These are phyloP conservation scores for Platanthera guangdongensis DNA, from an alignment of 106 monocot genomes.

Conservation along the genomic window DNA sequence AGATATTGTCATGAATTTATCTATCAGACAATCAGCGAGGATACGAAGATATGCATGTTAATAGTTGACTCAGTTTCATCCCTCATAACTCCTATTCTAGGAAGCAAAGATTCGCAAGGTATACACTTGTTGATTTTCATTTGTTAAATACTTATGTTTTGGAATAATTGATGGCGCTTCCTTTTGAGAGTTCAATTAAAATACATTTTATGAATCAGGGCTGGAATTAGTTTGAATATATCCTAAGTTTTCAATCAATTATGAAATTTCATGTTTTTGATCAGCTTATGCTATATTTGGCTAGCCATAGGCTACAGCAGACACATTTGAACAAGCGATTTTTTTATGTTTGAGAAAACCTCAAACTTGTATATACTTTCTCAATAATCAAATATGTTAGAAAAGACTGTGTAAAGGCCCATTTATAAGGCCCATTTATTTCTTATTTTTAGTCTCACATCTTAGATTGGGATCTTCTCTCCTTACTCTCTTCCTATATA, in stretches of 20 bases:
- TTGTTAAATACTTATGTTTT: not conserved
- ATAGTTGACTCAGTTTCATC: conserved; percentile 87
- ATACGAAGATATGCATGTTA: conserved; percentile 39
- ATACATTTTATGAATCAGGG: not conserved
- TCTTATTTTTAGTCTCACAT: too few species aligned
- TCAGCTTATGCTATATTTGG: not conserved
- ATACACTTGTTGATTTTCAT: conserved; percentile 7
- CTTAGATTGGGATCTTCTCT: too few species aligned
- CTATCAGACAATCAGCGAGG: conserved; percentile 37
- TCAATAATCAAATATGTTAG: too few species aligned
- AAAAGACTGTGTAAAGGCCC: too few species aligned
- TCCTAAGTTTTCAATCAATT: too few species aligned
- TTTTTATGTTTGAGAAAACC: too few species aligned
- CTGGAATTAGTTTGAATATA: not conserved
- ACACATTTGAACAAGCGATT: too few species aligned
- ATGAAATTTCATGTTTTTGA: too few species aligned
- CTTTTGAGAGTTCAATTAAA: not conserved
- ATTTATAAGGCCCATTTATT: too few species aligned
- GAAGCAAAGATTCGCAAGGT: conserved; percentile 75
- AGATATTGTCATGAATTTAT: conserved; percentile 10
- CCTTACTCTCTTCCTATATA: too few species aligned
- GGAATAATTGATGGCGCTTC: not conserved
- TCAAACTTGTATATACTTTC: too few species aligned
- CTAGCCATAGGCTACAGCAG: too few species aligned
- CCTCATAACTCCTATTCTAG: conserved; percentile 58